These are phyloP conservation scores for Fusarium burgessii DNA, from an alignment of 2,329 filamentous ascomycete genomes.

Conservation along the genomic window DNA sequence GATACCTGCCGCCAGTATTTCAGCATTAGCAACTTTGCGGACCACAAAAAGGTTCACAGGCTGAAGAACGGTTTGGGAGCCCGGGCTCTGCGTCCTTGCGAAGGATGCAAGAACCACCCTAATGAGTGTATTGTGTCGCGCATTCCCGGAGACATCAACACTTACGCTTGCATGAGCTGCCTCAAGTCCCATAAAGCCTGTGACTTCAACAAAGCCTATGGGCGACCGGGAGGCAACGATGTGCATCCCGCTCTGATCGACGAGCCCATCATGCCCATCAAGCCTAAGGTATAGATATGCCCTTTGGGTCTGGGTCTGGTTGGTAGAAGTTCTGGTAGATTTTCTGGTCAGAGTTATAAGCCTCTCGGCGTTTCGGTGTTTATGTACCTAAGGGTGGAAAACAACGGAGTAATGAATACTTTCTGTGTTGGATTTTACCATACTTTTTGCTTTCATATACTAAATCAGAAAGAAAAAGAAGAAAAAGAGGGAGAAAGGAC, in stretches of 20 bases:
- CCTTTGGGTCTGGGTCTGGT: background rate
- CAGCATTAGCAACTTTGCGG: background rate
- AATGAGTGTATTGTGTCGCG: background rate
- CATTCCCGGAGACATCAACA: rapidly evolving
- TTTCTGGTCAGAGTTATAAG: background rate
- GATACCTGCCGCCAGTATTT: too few relatives aligned
- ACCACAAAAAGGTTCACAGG: background rate
- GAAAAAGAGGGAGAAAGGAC: too few relatives aligned
- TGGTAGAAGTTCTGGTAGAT: background rate
- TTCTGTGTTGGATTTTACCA: background rate
- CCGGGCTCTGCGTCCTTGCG: background rate
- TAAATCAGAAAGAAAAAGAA: too few relatives aligned
- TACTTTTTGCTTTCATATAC: background rate
- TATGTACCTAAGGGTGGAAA: background rate
- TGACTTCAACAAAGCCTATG: background rate
- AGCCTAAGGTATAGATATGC: too few relatives aligned
- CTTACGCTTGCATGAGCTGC: background rate
- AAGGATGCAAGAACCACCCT: background rate
- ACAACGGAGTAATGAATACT: background rate
- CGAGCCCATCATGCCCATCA: too few relatives aligned
- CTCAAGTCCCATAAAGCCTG: background rate
- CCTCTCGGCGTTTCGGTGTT: background rate
- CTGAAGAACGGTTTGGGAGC: background rate
- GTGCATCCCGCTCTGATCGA: background rate
- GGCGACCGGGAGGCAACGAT: too few relatives aligned